Base-by-base conservation (phyloP, 805 yeast genomes). In the Kodamaea neixiangensis region DNA sequence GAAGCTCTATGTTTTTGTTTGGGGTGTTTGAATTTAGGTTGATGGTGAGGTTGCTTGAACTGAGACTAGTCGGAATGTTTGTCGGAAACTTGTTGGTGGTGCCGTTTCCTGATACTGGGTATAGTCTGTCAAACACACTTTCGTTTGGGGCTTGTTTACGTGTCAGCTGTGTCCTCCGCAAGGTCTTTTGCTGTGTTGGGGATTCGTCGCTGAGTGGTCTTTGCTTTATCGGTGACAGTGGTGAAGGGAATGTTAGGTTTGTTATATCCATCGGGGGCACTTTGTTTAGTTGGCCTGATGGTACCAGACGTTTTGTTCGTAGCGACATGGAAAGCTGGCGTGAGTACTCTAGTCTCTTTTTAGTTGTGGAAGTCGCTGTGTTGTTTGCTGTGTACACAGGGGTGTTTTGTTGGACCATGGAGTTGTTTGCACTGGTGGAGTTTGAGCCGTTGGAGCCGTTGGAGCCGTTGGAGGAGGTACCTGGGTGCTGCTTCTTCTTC, bases 401-500 rank as follows among this genome's bases (percentile, higher is more conserved):
- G n/a, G n/a, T n/a, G n/a, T n/a, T n/a, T n/a, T n/a, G n/a, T n/a
- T n/a, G n/a, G n/a, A n/a, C n/a, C n/a, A n/a, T n/a, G n/a, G n/a
- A n/a, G n/a, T 11, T 15, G 21, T 15, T 17, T 14, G 41, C n/a
- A 9, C 19, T 10, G 41, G 11, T 19, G 21, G 20, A 3, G 19
- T 6, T 13, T 17, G 21, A 6, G 21, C 7, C 7, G 13, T 17
- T 17, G 17, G 41, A 6, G 11, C 20, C 13, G 13, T 17, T 37
- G 6, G 20, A 37, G 19, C 21, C 20, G 5, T 9, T 17, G 3
- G 17, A 35, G 40, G 14, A 10, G 19, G 41, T 40, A 29, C 38
- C 44, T 2, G 50, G 52, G 43, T 45, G 50, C 53, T 48, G 63
- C 53, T 65, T 69, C 50, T 72, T 69, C 50, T 65, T 64, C 15